Base-by-base conservation (phyloP, 371 early-diverging fungal species). In the Polyrhizophydium stewartii region DNA sequence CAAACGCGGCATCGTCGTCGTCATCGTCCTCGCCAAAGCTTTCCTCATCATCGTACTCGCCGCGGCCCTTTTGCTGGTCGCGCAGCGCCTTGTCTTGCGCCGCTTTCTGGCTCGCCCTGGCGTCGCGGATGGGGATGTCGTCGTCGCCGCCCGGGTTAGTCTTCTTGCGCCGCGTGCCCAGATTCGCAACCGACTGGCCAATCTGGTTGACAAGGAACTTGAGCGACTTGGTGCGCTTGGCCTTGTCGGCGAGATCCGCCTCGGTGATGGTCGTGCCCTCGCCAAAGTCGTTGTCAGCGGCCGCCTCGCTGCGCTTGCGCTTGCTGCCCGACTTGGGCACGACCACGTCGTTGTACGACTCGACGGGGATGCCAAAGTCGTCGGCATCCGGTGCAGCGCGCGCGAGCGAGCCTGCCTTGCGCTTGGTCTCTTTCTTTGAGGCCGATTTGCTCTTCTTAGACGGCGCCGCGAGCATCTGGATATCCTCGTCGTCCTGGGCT, bases 221-320 rank as follows among this genome's bases (percentile, higher is more conserved):
- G 45, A 90, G 77, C 19, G 84, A 84, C 59, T 77, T 77, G 76
- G 85, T 88, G 62, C 72, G 84, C 60, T 77, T 77, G 25, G 77
- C 63, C 77, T 93, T 92, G 64, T 93, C 94, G 63, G 87, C 87
- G 64, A 87, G 70, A 65, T 93, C 93, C 16, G 84, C 78, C 55
- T 87, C 89, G 65, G 87, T 86, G 62, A 91, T 64, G 32, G 67
- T 84, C 49, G 84, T 84, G 68, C 82, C 68, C 71, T 93, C 93
- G 45, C 89, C 91, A 75, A 91, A 87, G 33, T 51, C 52, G 3
- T 19, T 2, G 33, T 19, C 31, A 3, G 12, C 43, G 21, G 12
- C 43, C 43, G 6, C 19, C 12, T 5, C 43, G 3, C 2, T 43
- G 33, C 28, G 27, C 52, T 51, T 51, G 52, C 52, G 27, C 33